These are phyloP conservation scores for Pholiota molesta DNA, from an alignment of 768 basidiomycete genomes.

Conservation along the genomic window DNA sequence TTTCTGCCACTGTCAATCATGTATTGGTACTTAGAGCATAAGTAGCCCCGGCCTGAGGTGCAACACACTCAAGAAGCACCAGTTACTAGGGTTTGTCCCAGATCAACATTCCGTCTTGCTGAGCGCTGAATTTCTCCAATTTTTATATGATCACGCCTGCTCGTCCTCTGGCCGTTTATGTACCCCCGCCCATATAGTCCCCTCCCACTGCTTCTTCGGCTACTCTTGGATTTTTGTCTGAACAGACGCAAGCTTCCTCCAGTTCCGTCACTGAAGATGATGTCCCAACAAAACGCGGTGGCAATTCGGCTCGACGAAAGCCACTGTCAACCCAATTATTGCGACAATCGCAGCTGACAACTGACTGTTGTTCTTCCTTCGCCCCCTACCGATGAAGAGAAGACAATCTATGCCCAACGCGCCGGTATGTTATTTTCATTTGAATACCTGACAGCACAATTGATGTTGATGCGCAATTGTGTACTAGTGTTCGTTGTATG, in stretches of 20 bases:
- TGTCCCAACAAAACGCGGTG: constrained; percentile 14
- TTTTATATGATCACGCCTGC: constrained; percentile 7
- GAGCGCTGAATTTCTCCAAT: neutral
- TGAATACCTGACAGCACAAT: neutral
- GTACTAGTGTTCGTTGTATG: constrained; percentile 19
- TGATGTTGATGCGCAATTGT: neutral
- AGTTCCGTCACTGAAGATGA: neutral
- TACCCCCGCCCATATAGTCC: constrained; percentile 5
- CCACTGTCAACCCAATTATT: constrained; percentile 14
- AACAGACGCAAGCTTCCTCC: constrained; percentile 3
- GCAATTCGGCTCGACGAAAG: constrained; percentile 13
- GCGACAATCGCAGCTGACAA: constrained; percentile 21
- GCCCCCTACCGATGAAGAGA: constrained; percentile 27
- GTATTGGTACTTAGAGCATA: no score
- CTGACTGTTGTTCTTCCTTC: constrained; percentile 24
- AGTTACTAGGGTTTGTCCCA: neutral
- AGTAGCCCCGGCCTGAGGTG: neutral
- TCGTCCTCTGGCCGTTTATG: constrained; percentile 12
- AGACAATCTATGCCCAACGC: constrained; percentile 25
- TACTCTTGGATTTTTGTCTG: constrained; percentile 5
- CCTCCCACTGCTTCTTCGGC: neutral
- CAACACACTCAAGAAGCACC: neutral
- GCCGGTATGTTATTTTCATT: constrained; percentile 21
- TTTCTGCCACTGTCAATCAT: no score
- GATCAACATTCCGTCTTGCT: neutral